phyloP scores from a whole-genome alignment of 1,284 basidiomycete genomes.

The Ustilago loliicola region DNA sequence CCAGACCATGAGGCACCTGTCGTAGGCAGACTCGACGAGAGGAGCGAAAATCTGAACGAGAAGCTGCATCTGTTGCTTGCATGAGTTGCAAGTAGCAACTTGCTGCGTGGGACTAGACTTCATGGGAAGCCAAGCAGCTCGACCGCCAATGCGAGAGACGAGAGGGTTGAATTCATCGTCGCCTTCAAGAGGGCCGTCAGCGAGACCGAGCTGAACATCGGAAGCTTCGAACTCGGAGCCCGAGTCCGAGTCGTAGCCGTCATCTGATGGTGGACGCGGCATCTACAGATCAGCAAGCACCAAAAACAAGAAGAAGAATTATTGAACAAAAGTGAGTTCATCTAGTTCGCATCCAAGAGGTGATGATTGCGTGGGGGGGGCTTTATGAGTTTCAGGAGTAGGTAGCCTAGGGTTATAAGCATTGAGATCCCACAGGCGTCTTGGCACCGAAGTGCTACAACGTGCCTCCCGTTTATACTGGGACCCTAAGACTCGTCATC shows the following conservation, averaged over 20 bases:
- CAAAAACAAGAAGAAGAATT: neutral
- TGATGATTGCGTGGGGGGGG: neutral
- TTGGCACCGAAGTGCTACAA: conserved; percentile 35
- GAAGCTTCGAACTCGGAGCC: conserved; percentile 58
- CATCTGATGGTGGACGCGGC: conserved; percentile 53
- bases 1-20: conserved; percentile 68
- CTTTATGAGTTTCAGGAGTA: conserved; percentile 53
- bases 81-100: conserved; percentile 52
- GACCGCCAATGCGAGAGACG: conserved; percentile 67
- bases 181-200: conserved; percentile 63
- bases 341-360: neutral
- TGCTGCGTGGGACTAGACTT: conserved; percentile 43
- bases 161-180: conserved; percentile 68
- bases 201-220: conserved; percentile 64
- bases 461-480: conserved; percentile 49
- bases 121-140: conserved; percentile 64
- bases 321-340: conserved; percentile 12
- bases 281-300: conserved; percentile 27
- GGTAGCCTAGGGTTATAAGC: conserved; percentile 66
- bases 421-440: conserved; percentile 49
- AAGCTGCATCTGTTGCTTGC: conserved; percentile 66
- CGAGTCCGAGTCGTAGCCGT: conserved; percentile 62
- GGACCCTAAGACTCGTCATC: conserved; percentile 67
- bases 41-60: conserved; percentile 70
- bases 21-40: conserved; percentile 64